Evolutionary conservation across 371 early-diverging fungal species (phyloP).

Genomic region (Haplosporangium sp.): DNA sequence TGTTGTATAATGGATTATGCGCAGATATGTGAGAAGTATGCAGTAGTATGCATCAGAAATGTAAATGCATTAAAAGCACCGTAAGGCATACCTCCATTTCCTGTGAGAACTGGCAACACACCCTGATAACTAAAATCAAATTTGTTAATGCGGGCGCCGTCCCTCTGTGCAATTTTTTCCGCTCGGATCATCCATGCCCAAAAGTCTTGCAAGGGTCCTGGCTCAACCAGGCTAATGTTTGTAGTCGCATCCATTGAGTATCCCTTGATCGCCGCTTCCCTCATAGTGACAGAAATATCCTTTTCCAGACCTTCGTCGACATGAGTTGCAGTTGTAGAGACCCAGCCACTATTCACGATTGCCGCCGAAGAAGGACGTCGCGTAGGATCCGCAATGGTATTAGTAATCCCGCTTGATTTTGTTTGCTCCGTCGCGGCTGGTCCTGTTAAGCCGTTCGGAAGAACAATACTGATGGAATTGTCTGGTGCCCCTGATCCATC

Average conservation of each 20-base stretch:
- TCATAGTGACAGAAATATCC: constrained; percentile 86
- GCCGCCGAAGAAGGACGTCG: constrained; percentile 24
- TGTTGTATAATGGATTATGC: not conserved
- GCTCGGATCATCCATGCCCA: constrained; percentile 84
- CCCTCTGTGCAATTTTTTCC: constrained; percentile 64
- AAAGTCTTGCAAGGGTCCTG: constrained; percentile 60
- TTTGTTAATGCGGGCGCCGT: constrained; percentile 62
- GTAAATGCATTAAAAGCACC: not conserved
- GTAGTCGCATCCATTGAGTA: constrained; percentile 79
- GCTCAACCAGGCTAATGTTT: constrained; percentile 42
- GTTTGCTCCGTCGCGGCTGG: constrained; percentile 15
- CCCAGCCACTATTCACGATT: constrained; percentile 27
- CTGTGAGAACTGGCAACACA: constrained; percentile 67
- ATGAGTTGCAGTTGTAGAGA: constrained; percentile 19
- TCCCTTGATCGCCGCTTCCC: constrained; percentile 73
- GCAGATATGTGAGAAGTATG: not conserved
- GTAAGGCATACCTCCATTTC: constrained; percentile 34
- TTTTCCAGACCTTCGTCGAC: constrained; percentile 56
- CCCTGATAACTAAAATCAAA: constrained; percentile 80
- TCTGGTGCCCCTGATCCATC: constrained; percentile 16
- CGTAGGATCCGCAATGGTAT: not conserved
- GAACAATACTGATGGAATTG: constrained; percentile 21
- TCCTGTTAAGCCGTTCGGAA: constrained; percentile 19
- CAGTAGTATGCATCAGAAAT: not conserved
- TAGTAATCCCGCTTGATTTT: constrained; percentile 20